phyloP scores from a whole-genome alignment of 2,329 filamentous ascomycete genomes.

The Alternaria sp. region DNA sequence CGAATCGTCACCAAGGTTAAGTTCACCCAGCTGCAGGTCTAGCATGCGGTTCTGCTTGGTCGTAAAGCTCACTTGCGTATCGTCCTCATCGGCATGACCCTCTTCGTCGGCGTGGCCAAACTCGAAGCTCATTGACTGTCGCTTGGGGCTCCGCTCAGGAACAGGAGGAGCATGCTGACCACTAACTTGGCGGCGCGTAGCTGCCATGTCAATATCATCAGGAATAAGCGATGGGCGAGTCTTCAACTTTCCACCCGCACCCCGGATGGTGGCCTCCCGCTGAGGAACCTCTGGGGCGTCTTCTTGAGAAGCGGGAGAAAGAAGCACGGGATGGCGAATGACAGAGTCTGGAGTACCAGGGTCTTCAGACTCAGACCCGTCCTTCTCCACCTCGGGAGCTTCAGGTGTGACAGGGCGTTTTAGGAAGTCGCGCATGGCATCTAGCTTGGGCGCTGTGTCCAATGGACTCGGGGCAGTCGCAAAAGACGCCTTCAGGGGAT shows the following conservation, averaged over 20 bases:
- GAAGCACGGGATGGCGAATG: conserved; percentile 74
- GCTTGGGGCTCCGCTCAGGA: conserved; percentile 50
- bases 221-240: conserved; percentile 88
- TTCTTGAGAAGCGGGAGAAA: conserved; percentile 50
- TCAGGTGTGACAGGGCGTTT: conserved; percentile 63
- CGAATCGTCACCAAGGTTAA: conserved; percentile 75
- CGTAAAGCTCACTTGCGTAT: conserved; percentile 40
- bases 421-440: conserved; percentile 51
- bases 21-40: conserved; percentile 80
- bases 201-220: conserved; percentile 85
- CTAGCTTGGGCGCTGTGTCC: conserved; percentile 49
- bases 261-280: conserved; percentile 85
- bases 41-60: conserved; percentile 63
- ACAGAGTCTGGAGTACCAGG: conserved; percentile 87
- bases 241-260: conserved; percentile 85
- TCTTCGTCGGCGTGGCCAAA: conserved; percentile 47
- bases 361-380: conserved; percentile 66
- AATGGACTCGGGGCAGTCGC: conserved; percentile 42
- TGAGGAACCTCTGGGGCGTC: conserved; percentile 77
- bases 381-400: conserved; percentile 34
- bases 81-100: conserved; percentile 46
- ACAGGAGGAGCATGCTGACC: conserved; percentile 66
- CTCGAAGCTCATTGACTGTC: conserved; percentile 48
- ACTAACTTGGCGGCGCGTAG: conserved; percentile 84
- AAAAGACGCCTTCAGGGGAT: conserved; percentile 61